Evolutionary conservation across 176 grass and related monocot genomes (phyloP).

Genomic region (Puccinellia tenuiflora): DNA sequence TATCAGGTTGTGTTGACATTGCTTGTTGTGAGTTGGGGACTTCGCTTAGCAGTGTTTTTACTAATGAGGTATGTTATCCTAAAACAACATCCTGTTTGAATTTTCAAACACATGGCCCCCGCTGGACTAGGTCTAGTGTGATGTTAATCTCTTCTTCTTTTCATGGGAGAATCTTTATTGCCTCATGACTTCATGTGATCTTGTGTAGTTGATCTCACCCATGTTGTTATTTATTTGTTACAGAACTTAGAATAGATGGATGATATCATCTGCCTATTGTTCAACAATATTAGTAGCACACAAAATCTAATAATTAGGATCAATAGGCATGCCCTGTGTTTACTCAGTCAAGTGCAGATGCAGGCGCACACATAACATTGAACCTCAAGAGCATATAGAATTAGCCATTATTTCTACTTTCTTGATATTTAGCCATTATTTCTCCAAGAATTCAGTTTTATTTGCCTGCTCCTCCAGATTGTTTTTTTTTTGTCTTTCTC

Average conservation of each 20-base stretch:
- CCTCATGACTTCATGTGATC: not conserved
- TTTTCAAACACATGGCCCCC: not conserved
- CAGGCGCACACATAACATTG: not conserved
- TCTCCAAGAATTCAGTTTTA: not conserved
- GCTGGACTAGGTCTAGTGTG: not conserved
- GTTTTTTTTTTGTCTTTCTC: not conserved
- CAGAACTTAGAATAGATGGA: not conserved
- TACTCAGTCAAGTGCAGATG: not conserved
- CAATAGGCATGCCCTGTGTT: not conserved
- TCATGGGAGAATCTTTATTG: not conserved
- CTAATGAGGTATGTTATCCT: conserved; percentile 66
- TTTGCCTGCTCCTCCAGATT: not conserved
- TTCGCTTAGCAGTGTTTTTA: conserved; percentile 77
- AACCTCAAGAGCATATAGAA: not conserved
- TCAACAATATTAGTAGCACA: not conserved
- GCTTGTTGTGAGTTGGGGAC: conserved; percentile 75
- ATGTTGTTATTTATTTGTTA: not conserved
- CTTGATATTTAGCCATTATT: not conserved
- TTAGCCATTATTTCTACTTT: not conserved
- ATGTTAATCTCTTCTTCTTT: not conserved
- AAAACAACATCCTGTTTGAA: not conserved
- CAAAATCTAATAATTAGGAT: not conserved
- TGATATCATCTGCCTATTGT: not conserved
- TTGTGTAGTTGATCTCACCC: not conserved
- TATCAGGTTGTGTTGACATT: conserved; percentile 77